A percentile compares a stretch with the other conserved stretches of the same genome.
phyloP scores from a whole-genome alignment of 2,329 filamentous ascomycete genomes.

The Rutstroemia sp. region DNA sequence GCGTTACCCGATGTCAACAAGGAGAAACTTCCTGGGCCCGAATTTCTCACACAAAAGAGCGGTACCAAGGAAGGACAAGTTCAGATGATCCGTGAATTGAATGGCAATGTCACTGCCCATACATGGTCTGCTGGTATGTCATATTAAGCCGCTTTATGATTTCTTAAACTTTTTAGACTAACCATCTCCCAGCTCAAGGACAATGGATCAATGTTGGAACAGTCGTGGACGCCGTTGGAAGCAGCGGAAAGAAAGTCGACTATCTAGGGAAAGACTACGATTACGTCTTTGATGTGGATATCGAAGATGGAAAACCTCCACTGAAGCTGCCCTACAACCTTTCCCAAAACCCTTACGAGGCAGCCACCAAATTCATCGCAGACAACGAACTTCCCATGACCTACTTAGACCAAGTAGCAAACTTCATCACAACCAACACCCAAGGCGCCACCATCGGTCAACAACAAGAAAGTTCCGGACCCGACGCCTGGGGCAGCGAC shows the following conservation, averaged over 20 bases:
- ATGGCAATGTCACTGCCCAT: slow-evolving; percentile 79
- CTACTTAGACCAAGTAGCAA: slow-evolving; percentile 86
- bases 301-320: slow-evolving; percentile 87
- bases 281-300: slow-evolving; percentile 93
- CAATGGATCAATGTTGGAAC: slow-evolving; percentile 90
- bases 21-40: slow-evolving; percentile 80
- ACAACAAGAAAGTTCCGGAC: slow-evolving; percentile 36
- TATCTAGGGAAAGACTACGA: slow-evolving; percentile 87
- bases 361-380: slow-evolving; percentile 82
- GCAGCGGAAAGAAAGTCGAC: slow-evolving; percentile 66
- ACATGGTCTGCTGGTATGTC: slow-evolving; percentile 59
- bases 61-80: slow-evolving; percentile 97
- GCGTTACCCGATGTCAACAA: slow-evolving; percentile 81
- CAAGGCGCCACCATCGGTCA: slow-evolving; percentile 77
- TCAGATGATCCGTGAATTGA: slow-evolving; percentile 77
- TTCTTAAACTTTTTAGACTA: neutral
- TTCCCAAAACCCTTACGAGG: slow-evolving; percentile 86
- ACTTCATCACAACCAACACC: slow-evolving; percentile 87
- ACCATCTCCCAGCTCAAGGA: slow-evolving; percentile 39
- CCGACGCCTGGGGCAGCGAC: slow-evolving; percentile 70
- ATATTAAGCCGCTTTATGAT: neutral
- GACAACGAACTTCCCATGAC: slow-evolving; percentile 81
- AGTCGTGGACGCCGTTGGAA: slow-evolving; percentile 82
- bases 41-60: slow-evolving; percentile 72
- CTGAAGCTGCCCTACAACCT: slow-evolving; percentile 92